Evolutionary conservation across 306 rosid genomes (phyloP), one percentile per base, ranked within the genome.

Genomic region (Trifolium repens): DNA sequence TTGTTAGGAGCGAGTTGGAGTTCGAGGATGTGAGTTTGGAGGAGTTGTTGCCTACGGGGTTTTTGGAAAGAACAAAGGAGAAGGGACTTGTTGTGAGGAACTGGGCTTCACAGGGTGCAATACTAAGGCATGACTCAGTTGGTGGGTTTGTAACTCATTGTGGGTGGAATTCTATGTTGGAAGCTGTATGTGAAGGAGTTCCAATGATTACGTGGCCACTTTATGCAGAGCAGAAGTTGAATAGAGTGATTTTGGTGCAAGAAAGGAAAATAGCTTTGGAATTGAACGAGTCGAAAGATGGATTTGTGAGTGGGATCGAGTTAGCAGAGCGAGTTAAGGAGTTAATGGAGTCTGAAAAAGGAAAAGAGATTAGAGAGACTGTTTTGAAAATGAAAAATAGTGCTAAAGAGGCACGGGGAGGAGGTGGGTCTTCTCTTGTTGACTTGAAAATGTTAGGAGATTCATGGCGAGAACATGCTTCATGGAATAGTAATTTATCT

Each of bases 181-280:
- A 43, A 43, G 49, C 49, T 2, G 3, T 43, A 10, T 43, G 49
- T 3, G 49, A 2, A 10, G 49, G 49, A 11, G 49, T 43, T 3
- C 49, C 49, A 0, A 43, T 43, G 49, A 9, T 43, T 11, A 4
- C 49, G 10, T 43, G 49, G 49, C 49, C 49, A 2, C 1, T 43
- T 4, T 43, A 43, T 3, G 49, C 49, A 0, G 49, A 43, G 3
- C 92, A 89, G 35, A 80, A 37, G 57, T 9, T 82, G 5, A 87
- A 87, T n/a, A 64, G 81, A n/a, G 52, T 75, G 37, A 2, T 80
- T 9, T 0, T 91, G 86, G 89, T 87, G 62, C 17, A 75, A 46
- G 94, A 89, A 43, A 69, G 82, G 61, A 87, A 75, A 57, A 63
- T 87, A 39, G 89, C 92, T 40, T 16, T 85, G 84, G 66, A 54